Base-by-base conservation (phyloP, 352 stramenopile genomes). In the Pythium aphanidermatum region DNA sequence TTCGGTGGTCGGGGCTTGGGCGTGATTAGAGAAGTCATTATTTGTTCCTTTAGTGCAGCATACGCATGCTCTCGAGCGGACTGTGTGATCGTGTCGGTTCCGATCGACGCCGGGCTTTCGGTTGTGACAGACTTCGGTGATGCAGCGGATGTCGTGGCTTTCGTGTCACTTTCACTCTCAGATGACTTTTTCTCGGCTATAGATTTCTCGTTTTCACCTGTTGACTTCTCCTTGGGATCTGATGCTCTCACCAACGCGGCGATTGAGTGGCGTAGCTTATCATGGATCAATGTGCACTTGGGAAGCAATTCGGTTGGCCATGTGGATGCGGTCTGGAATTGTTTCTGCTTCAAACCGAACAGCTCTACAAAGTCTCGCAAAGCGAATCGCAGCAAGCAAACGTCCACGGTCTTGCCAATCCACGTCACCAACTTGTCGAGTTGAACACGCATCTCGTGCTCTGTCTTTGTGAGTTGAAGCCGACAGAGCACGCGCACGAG, bases 401-500 rank as follows among this genome's bases (percentile, higher is more conserved):
- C 25, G 42, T 90, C 72, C 10, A 58, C 54, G 50, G 68, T 82
- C 1, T 63, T 71, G 17, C 75, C 60, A 30, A 86, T 56, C 77
- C 77, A 90, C 36, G 54, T 48, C 5, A 42, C 68, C 43, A 86
- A 52, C 28, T 76, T 79, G 16, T 87, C 74, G 8, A 90, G 50
- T 7, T 65, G 62, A 27, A 60, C 51, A 4, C 70, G 65, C 43
- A 83, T 73, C 29, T 87, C 72, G 14, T 61, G 63, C 17, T 78
- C 72, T 7, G 51, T 87, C 34, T 60, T 58, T 1, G 70, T 60
- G 16, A 58, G 55, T 14, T 67, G 63, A 2, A 90, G 36, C 0
- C 69, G 72, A n/a, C 70, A 68, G 29, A 80, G 68, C 10, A 73
- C 51, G 2, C 65, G 64, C 29, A 78, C 73, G 23, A 90, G 60